Evolutionary conservation across 192 early-diverging fungal species (phyloP).

Genomic region (Coemansia sp.): DNA sequence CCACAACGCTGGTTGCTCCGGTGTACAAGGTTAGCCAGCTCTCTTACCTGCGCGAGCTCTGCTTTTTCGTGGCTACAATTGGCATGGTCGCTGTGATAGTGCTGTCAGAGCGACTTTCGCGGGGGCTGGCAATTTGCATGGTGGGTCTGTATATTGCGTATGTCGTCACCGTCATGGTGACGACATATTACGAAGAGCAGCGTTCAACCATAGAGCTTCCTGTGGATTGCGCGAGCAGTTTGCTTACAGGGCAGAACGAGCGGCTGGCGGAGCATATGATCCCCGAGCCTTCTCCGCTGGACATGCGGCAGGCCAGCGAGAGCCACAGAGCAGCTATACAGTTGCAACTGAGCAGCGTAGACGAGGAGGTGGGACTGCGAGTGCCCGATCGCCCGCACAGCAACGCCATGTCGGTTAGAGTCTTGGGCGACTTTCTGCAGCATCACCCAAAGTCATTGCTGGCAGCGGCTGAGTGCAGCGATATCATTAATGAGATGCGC

Average conservation of each 20-base stretch:
- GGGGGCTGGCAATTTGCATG: slow-evolving; percentile 32
- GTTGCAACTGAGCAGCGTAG: background rate
- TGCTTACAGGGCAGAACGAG: background rate
- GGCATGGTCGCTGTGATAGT: slow-evolving; percentile 30
- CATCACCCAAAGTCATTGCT: slow-evolving; percentile 49
- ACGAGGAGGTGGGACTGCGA: no score
- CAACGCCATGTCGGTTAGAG: slow-evolving; percentile 14
- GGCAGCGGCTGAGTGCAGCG: slow-evolving; percentile 41
- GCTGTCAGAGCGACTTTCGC: slow-evolving; percentile 23
- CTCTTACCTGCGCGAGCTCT: slow-evolving; percentile 76
- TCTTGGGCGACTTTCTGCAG: slow-evolving; percentile 28
- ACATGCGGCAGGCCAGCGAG: background rate
- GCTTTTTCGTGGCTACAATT: slow-evolving; percentile 60
- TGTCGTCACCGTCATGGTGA: slow-evolving; percentile 41
- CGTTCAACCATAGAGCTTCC: slow-evolving; percentile 3
- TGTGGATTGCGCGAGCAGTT: background rate
- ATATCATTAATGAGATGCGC: slow-evolving; percentile 23
- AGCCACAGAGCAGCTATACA: background rate
- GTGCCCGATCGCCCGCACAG: slow-evolving; percentile 5
- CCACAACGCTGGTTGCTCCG: slow-evolving; percentile 74
- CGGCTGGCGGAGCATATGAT: background rate
- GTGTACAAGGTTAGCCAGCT: slow-evolving; percentile 59
- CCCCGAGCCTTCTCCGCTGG: background rate
- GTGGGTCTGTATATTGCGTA: slow-evolving; percentile 43
- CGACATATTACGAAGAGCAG: slow-evolving; percentile 42